A percentile compares a stretch with the other conserved stretches of the same genome.
Conservation (phyloP, 2,329 filamentous ascomycete species). For the Chlorencoelia australis region DNA sequence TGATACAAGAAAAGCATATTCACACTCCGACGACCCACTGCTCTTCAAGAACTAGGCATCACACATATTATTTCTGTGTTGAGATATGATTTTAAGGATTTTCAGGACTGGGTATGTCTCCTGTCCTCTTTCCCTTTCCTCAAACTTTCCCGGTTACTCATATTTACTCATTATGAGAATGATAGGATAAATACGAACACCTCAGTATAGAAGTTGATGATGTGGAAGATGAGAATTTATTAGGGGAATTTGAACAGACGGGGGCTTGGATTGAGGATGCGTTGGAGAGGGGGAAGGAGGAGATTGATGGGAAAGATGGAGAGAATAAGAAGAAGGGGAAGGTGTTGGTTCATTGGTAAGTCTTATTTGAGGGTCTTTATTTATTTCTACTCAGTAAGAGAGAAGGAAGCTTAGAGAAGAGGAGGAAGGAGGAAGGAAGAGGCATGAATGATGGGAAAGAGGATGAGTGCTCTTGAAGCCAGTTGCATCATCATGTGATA, state of each 20-base stretch:
- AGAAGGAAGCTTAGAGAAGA: too few relatives aligned
- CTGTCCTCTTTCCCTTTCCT: too few relatives aligned
- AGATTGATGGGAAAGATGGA: constrained; percentile 43
- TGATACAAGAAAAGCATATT: constrained; percentile 52
- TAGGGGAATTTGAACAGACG: constrained; percentile 68
- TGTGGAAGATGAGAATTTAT: constrained; percentile 76
- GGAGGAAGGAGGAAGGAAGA: too few relatives aligned
- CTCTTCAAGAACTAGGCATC: constrained; percentile 63
- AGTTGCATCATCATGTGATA: not conserved
- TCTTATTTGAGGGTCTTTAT: constrained; percentile 19
- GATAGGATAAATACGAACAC: constrained; percentile 53
- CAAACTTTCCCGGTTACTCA: too few relatives aligned
- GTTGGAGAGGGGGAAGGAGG: constrained; percentile 43
- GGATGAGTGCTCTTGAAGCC: too few relatives aligned
- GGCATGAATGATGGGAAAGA: too few relatives aligned
- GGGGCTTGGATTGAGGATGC: constrained; percentile 77
- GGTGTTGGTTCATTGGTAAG: constrained; percentile 64
- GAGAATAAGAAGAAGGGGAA: constrained; percentile 40
- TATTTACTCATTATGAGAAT: too few relatives aligned
- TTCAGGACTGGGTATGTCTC: too few relatives aligned
- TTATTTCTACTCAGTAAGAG: too few relatives aligned
- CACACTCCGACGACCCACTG: constrained; percentile 60
- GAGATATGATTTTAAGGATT: constrained; percentile 46
- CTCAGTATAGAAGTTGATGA: constrained; percentile 81
- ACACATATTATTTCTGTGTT: constrained; percentile 86